phyloP scores from a whole-genome alignment of 495 filamentous ascomycete genomes.

The Penicillium lagena region DNA sequence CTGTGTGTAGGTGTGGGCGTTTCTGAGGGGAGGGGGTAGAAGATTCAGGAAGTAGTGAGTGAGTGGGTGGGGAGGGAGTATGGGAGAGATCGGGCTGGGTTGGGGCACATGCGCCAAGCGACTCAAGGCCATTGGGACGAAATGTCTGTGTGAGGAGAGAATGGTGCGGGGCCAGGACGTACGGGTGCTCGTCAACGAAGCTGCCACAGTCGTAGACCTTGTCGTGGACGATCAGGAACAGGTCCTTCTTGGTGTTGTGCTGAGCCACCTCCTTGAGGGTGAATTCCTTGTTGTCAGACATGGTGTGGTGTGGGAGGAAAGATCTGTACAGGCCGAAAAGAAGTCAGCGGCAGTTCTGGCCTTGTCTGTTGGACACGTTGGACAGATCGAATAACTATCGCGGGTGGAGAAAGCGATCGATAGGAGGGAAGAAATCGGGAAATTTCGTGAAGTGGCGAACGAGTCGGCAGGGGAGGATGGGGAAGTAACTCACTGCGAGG shows the following conservation, averaged over 20 bases:
- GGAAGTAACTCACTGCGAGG: neutral
- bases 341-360: neutral
- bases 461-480: neutral
- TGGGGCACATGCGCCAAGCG: neutral
- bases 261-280: slow-evolving; percentile 79
- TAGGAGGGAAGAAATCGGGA: neutral
- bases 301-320: slow-evolving; percentile 31
- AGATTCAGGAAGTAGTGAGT: too few species aligned
- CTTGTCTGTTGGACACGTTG: neutral
- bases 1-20: neutral
- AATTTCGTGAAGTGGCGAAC: neutral
- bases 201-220: slow-evolving; percentile 85
- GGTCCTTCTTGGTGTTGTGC: slow-evolving; percentile 94
- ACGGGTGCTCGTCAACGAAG: slow-evolving; percentile 99
- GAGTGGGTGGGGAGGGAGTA: too few species aligned
- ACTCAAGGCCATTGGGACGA: neutral
- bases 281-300: slow-evolving; percentile 62
- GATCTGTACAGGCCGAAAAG: neutral
- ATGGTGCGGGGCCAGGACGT: slow-evolving; percentile 40
- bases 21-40: too few species aligned
- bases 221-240: slow-evolving; percentile 88
- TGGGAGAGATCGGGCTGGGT: neutral
- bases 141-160: neutral
- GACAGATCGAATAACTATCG: too few species aligned
- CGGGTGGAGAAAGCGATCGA: neutral